These are phyloP conservation scores for Cladosporium austrohemisphaericum DNA, from an alignment of 2,329 filamentous ascomycete genomes.

Conservation along the genomic window DNA sequence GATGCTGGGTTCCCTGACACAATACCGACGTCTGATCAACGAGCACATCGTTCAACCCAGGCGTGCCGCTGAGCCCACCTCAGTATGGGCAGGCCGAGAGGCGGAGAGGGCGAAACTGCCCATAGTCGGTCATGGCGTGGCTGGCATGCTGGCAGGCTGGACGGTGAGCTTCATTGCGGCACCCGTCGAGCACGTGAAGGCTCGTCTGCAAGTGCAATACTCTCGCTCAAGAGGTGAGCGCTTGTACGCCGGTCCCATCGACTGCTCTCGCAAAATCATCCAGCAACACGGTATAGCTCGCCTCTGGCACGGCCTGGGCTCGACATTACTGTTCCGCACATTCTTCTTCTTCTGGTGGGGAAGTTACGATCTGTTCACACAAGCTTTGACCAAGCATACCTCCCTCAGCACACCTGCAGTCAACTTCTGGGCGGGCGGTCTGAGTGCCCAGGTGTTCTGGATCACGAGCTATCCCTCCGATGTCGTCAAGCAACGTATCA, in stretches of 20 bases:
- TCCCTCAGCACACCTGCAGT: slow-evolving; percentile 70
- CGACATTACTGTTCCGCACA: slow-evolving; percentile 81
- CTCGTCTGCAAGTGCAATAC: slow-evolving; percentile 91
- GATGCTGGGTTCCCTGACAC: slow-evolving; percentile 88
- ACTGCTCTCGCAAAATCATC: slow-evolving; percentile 69
- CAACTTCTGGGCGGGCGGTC: slow-evolving; percentile 95
- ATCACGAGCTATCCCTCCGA: slow-evolving; percentile 86
- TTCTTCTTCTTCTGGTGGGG: slow-evolving; percentile 69
- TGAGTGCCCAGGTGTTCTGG: slow-evolving; percentile 95
- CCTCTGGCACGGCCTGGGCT: slow-evolving; percentile 78
- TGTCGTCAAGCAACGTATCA: slow-evolving; percentile 84
- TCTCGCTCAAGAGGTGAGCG: slow-evolving; percentile 71
- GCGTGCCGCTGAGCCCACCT: slow-evolving; percentile 21
- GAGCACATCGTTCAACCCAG: slow-evolving; percentile 69
- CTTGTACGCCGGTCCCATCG: slow-evolving; percentile 80
- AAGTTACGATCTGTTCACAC: slow-evolving; percentile 75
- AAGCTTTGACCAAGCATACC: slow-evolving; percentile 63
- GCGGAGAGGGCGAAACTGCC: slow-evolving; percentile 56
- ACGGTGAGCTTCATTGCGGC: slow-evolving; percentile 92
- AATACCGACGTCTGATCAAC: slow-evolving; percentile 80
- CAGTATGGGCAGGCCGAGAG: slow-evolving; percentile 28
- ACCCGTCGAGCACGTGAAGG: slow-evolving; percentile 93
- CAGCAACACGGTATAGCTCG: slow-evolving; percentile 68
- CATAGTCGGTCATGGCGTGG: slow-evolving; percentile 76
- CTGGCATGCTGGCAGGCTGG: slow-evolving; percentile 78